Evolutionary conservation across 495 filamentous ascomycete species (phyloP).

Genomic region (Podospora pseudopauciseta): DNA sequence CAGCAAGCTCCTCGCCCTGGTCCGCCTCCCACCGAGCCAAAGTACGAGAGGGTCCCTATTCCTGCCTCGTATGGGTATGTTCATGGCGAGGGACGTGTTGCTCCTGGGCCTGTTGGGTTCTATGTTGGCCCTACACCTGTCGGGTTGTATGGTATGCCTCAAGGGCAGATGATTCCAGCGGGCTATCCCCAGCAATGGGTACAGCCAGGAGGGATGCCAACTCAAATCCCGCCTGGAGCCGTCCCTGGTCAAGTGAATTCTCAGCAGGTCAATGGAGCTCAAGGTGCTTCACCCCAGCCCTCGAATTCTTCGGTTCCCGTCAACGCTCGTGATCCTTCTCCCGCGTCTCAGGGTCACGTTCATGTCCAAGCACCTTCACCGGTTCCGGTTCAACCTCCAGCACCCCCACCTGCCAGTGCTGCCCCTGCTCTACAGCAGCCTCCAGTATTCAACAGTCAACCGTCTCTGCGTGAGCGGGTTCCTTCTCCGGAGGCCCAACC

Average conservation of each 20-base stretch:
- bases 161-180: neutral
- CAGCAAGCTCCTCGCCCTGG: constrained; percentile 11
- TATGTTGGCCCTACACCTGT: constrained; percentile 27
- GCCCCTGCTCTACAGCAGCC: neutral
- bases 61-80: constrained; percentile 44
- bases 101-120: constrained; percentile 36
- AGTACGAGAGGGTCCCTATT: constrained; percentile 47
- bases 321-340: neutral
- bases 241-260: constrained; percentile 10
- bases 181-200: constrained; percentile 20
- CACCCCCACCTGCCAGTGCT: neutral
- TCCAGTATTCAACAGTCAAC: neutral
- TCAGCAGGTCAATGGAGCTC: constrained; percentile 3
- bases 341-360: constrained; percentile 2
- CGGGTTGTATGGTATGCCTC: constrained; percentile 1
- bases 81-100: constrained; percentile 41
- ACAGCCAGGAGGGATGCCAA: constrained; percentile 8
- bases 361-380: constrained; percentile 4
- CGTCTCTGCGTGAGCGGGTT: neutral
- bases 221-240: constrained; percentile 6
- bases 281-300: neutral
- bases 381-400: neutral
- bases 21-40: constrained; percentile 29
- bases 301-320: neutral
- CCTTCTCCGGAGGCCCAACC: neutral